These are phyloP conservation scores for Colletotrichum endophyticum DNA, from an alignment of 2,329 filamentous ascomycete species.

Conservation along the genomic window DNA sequence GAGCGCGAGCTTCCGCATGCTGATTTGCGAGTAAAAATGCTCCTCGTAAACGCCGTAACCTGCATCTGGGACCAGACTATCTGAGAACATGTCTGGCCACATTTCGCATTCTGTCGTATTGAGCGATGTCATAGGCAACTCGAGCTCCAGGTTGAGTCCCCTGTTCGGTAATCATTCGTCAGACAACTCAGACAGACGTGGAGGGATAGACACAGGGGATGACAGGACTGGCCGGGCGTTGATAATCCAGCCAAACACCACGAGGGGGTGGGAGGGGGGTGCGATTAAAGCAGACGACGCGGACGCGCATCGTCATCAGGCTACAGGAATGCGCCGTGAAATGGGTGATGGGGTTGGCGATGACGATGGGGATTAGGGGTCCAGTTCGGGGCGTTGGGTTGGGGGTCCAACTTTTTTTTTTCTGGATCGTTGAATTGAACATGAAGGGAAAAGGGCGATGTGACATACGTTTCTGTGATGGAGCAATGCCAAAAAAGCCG, in stretches of 20 bases:
- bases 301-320: not conserved
- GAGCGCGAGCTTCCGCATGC: constrained; percentile 56
- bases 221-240: not conserved
- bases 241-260: not conserved
- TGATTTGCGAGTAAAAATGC: constrained; percentile 65
- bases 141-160: constrained; percentile 61
- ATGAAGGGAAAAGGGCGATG: not conserved
- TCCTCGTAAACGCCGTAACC: constrained; percentile 52
- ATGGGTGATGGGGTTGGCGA: not conserved
- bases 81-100: constrained; percentile 36
- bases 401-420: not conserved
- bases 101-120: constrained; percentile 53
- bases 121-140: constrained; percentile 60
- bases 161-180: constrained; percentile 34
- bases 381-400: constrained; percentile 1
- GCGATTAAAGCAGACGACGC: not conserved
- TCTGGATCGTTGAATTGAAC: not conserved
- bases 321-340: not conserved
- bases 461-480: constrained; percentile 56
- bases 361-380: not conserved
- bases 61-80: not conserved
- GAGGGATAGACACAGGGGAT: not conserved
- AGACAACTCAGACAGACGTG: not conserved
- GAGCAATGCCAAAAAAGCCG: constrained; percentile 63
- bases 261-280: not conserved